These are phyloP conservation scores for Rhodotorula paludigena DNA, from an alignment of 768 basidiomycete genomes.

Conservation along the genomic window DNA sequence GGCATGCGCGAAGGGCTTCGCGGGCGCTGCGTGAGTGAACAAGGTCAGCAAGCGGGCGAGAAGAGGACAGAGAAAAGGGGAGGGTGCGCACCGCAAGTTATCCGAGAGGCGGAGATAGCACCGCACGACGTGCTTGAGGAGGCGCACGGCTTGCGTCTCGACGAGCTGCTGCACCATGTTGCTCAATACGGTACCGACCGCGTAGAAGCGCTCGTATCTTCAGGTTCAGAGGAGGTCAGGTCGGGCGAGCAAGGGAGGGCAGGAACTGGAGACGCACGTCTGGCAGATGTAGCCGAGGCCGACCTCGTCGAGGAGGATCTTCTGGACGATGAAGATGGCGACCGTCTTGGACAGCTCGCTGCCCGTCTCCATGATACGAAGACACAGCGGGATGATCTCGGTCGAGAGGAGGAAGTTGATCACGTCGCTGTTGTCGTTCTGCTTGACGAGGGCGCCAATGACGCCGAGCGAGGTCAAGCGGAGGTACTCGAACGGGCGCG, in stretches of 20 bases:
- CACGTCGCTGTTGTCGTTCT: slow-evolving; percentile 98
- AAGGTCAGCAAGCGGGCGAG: background rate
- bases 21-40: slow-evolving; percentile 62
- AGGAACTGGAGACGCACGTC: no score
- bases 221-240: no score
- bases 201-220: slow-evolving; percentile 99
- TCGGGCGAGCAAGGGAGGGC: no score
- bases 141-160: slow-evolving; percentile 91
- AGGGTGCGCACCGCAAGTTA: slow-evolving; percentile 69
- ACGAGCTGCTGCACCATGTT: slow-evolving; percentile 99
- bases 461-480: slow-evolving; percentile 99
- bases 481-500: slow-evolving; percentile 98
- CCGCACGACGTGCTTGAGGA: slow-evolving; percentile 95
- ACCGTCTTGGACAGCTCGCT: slow-evolving; percentile 98
- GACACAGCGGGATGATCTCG: slow-evolving; percentile 97
- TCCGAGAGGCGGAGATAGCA: slow-evolving; percentile 95
- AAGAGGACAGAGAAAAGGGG: slow-evolving; percentile 27
- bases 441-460: slow-evolving; percentile 98
- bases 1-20: slow-evolving; percentile 88
- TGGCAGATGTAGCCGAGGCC: slow-evolving; percentile 98
- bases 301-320: slow-evolving; percentile 88
- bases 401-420: slow-evolving; percentile 98
- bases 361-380: slow-evolving; percentile 99
- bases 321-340: slow-evolving; percentile 99
- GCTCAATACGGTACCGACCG: slow-evolving; percentile 93